Evolutionary conservation across 495 filamentous ascomycete genomes (phyloP).

Genomic region (Penicillium goetzii): DNA sequence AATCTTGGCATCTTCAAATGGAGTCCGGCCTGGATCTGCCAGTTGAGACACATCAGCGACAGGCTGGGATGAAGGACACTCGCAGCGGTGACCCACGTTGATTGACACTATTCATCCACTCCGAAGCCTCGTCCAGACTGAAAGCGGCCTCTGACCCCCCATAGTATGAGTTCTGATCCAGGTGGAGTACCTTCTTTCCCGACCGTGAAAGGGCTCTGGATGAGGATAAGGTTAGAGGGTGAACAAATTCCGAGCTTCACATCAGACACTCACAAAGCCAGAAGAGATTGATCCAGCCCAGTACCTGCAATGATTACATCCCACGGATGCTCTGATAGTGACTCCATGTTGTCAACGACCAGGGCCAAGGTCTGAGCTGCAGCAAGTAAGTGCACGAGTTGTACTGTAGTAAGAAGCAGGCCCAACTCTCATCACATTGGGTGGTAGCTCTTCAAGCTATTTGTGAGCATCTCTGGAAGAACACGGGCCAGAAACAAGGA

Average conservation of each 20-base stretch:
- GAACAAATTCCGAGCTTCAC: constrained; percentile 22
- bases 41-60: constrained; percentile 32
- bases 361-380: constrained; percentile 24
- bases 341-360: constrained; percentile 64
- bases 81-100: constrained; percentile 41
- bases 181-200: constrained; percentile 85
- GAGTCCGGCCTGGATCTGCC: constrained; percentile 38
- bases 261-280: constrained; percentile 76
- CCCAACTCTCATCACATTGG: constrained; percentile 35
- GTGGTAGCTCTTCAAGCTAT: constrained; percentile 30
- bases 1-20: constrained; percentile 48
- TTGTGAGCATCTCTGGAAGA: constrained; percentile 16
- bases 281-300: constrained; percentile 83
- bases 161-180: constrained; percentile 88
- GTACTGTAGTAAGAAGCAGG: constrained; percentile 31
- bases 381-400: constrained; percentile 30
- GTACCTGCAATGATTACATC: constrained; percentile 92
- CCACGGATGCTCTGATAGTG: constrained; percentile 79
- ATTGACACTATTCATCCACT: constrained; percentile 65
- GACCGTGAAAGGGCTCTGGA: constrained; percentile 89
- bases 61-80: constrained; percentile 9
- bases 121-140: constrained; percentile 77
- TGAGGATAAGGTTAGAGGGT: constrained; percentile 57
- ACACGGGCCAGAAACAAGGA: constrained; percentile 13
- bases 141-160: constrained; percentile 86